Conservation (phyloP, 176 grass and related monocot species). For the Hordeum vulgare region DNA sequence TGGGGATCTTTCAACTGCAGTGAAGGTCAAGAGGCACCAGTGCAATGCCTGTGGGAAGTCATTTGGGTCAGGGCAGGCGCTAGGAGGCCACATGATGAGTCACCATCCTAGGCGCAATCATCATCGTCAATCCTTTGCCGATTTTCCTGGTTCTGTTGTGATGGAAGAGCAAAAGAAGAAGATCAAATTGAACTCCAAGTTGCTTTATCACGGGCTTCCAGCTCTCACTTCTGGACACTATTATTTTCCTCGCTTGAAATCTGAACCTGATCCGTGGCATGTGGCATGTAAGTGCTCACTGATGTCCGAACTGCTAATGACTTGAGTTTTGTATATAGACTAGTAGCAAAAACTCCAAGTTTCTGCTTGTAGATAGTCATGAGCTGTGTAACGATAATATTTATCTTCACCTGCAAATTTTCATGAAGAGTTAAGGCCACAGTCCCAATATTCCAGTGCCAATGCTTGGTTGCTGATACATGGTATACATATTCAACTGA, state of each 20-base stretch:
- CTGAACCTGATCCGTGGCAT: background rate
- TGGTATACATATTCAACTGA: too few relatives aligned
- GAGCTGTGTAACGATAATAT: background rate
- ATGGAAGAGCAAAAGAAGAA: background rate
- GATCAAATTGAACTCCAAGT: background rate
- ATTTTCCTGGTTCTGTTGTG: background rate
- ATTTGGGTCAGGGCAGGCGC: slow-evolving; percentile 32
- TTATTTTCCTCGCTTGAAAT: background rate
- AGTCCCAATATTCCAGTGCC: too few relatives aligned
- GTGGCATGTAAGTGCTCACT: background rate
- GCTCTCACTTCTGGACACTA: background rate
- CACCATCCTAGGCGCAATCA: background rate
- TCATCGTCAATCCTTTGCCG: background rate
- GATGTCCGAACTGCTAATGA: background rate
- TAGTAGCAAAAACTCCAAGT: background rate
- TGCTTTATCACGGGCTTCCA: background rate
- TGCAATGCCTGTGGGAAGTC: slow-evolving; percentile 39
- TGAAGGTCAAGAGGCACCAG: slow-evolving; percentile 6
- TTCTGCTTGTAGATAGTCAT: background rate
- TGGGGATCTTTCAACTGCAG: background rate
- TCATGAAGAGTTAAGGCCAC: background rate
- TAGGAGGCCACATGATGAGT: slow-evolving; percentile 35
- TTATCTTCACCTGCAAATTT: background rate
- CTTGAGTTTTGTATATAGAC: background rate
- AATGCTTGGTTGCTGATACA: too few relatives aligned